A percentile compares a stretch with the other conserved stretches of the same genome.
phyloP scores from a whole-genome alignment of 164 flowering plant genomes.

The Liquidambar formosana region DNA sequence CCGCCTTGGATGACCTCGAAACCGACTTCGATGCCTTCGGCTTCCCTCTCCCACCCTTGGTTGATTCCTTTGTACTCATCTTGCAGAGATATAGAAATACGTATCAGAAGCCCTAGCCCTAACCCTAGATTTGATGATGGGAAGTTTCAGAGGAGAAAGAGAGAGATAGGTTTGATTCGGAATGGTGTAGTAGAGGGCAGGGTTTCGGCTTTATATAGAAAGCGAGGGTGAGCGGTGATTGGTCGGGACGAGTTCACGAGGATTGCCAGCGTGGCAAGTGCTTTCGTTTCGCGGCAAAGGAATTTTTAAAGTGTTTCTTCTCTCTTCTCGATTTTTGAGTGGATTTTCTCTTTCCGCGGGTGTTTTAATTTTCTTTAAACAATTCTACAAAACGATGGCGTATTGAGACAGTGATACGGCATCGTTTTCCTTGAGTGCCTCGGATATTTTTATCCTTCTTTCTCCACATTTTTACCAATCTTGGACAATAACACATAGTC shows the following conservation, averaged over 20 bases:
- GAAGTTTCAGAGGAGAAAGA: not conserved
- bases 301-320: not conserved
- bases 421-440: too few relatives aligned
- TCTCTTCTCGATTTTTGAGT: not conserved
- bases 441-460: too few relatives aligned
- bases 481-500: too few relatives aligned
- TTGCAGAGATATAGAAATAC: not conserved
- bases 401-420: too few relatives aligned
- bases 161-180: not conserved
- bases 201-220: constrained; percentile 19
- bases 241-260: constrained; percentile 15
- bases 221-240: constrained; percentile 12
- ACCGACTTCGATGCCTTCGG: constrained; percentile 50
- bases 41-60: constrained; percentile 54
- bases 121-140: constrained; percentile 10
- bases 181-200: not conserved
- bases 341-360: not conserved
- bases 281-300: constrained; percentile 17
- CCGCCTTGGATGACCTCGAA: constrained; percentile 55
- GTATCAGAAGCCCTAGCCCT: constrained; percentile 7
- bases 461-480: too few relatives aligned
- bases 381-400: too few relatives aligned
- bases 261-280: constrained; percentile 43
- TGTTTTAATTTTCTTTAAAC: not conserved
- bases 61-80: constrained; percentile 35